Base-by-base conservation (phyloP, 331 rosid species). In the Malus hybrid region DNA sequence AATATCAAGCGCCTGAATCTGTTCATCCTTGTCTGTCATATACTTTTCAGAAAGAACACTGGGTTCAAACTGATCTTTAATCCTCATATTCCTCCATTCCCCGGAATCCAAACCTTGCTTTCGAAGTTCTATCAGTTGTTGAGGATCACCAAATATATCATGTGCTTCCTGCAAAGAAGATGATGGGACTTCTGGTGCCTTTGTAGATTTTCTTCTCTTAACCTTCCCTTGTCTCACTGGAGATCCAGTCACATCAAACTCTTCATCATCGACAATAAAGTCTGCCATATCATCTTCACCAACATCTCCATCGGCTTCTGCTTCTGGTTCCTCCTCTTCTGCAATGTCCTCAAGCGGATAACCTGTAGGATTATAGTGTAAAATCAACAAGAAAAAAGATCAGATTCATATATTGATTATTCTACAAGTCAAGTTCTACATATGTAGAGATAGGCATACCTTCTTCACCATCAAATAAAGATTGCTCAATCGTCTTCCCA, bases 241-340 rank as follows among this genome's bases (percentile, higher is more conserved):
- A 74, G 86, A 90, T 69, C 97, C 97, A 44, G 83, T 77, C 80
- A 92, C 97, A 66, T 90, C 95, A 63, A 87, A 87, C 31, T 93
- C 99, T 79, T 95, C 99, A 64, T 92, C 97, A 71, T 46, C 52
- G 52, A 92, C 97, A 33, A 95, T 95, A 78, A 95, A 95, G 87
- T 92, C 99, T 0, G 92, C 99, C 97, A 95, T 92, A 78, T 95
- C 97, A 87, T 92, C 98, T 36, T 93, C 98, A 72, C 92, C 98
- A 62, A 93, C 88, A 83, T 90, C 96, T 29, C 82, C 99, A 70
- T 92, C 99, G 46, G 89, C 93, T 85, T 93, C 98, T 70, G 91
- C 97, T 81, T 80, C 87, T 34, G 79, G 96, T 77, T 92, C 99
- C 88, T 89, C 97, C 80, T 92, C 97, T 83, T 92, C 99, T 27